These are phyloP conservation scores for Trichoderma atrobrunneum DNA, from an alignment of 2,329 filamentous ascomycete species.

Conservation along the genomic window DNA sequence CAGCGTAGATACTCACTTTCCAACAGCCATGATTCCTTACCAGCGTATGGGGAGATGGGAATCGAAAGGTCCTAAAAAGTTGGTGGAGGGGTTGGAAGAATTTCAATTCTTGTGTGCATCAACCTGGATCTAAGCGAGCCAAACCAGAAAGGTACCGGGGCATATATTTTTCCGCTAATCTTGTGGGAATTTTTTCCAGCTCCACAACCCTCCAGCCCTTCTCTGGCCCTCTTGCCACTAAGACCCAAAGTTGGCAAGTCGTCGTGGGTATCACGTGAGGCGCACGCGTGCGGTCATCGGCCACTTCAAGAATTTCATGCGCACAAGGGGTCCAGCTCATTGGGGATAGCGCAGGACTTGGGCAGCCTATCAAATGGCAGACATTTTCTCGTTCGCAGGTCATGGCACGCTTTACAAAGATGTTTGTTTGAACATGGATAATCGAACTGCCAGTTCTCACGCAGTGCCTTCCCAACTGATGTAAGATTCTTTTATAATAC, in stretches of 20 bases:
- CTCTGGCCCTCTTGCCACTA: not conserved
- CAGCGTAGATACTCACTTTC: constrained; percentile 48
- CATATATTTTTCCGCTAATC: constrained; percentile 20
- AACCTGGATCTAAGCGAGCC: constrained; percentile 40
- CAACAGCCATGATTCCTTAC: constrained; percentile 59
- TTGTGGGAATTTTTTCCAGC: constrained; percentile 2
- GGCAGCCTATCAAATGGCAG: not conserved
- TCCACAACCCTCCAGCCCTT: constrained; percentile 3
- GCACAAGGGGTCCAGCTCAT: not conserved
- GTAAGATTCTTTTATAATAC: not conserved
- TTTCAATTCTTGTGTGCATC: constrained; percentile 42
- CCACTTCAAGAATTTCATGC: not conserved
- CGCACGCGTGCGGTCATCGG: not conserved
- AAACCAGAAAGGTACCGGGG: constrained; percentile 25
- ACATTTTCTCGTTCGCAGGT: not conserved
- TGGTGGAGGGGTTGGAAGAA: constrained; percentile 42
- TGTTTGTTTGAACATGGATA: not conserved
- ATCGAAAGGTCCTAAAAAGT: constrained; percentile 43
- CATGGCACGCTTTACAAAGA: not conserved
- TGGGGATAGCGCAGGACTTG: not conserved
- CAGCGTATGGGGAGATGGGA: constrained; percentile 44
- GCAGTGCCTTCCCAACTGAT: not conserved
- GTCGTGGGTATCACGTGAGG: not conserved
- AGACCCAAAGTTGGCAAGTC: not conserved
- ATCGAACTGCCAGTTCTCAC: not conserved